Conservation (phyloP, 345 rosid genomes). For the Sisymbrium irio region DNA sequence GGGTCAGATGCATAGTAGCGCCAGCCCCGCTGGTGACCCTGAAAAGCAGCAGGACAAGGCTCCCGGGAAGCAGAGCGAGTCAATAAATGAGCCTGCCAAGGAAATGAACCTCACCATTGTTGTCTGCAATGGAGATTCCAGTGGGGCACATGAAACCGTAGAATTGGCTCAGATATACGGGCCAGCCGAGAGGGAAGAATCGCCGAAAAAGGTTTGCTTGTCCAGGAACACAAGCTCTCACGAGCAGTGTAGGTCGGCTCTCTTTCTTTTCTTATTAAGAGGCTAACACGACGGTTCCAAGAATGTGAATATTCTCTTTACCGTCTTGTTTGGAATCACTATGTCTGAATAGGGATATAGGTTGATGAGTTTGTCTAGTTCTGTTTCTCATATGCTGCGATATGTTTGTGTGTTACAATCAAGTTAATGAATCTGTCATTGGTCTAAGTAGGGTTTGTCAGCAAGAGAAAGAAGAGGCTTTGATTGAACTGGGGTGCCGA, state of each 20-base stretch:
- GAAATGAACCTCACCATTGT: slow-evolving; percentile 41
- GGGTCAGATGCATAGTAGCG: slow-evolving; percentile 42
- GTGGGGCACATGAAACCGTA: slow-evolving; percentile 21
- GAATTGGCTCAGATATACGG: slow-evolving; percentile 25
- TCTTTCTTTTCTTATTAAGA: background rate
- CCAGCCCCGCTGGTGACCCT: slow-evolving; percentile 37
- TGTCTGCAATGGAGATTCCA: slow-evolving; percentile 47
- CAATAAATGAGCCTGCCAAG: slow-evolving; percentile 12
- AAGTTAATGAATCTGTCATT: background rate
- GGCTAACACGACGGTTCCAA: background rate
- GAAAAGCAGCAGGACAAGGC: slow-evolving; percentile 50
- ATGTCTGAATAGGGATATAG: background rate
- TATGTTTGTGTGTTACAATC: slow-evolving; percentile 14
- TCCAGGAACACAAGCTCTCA: slow-evolving; percentile 57
- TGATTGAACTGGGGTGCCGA: slow-evolving; percentile 80
- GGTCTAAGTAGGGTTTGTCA: slow-evolving; percentile 60
- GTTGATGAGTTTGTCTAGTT: background rate
- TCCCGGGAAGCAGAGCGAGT: slow-evolving; percentile 21
- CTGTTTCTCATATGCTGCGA: background rate
- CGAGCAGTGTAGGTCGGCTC: slow-evolving; percentile 61
- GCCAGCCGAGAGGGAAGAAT: slow-evolving; percentile 34
- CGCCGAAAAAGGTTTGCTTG: slow-evolving; percentile 52
- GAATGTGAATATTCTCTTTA: background rate
- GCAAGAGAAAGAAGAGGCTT: slow-evolving; percentile 78
- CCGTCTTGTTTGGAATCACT: background rate